A percentile compares a stretch with the other conserved stretches of the same genome.
phyloP scores from a whole-genome alignment of 345 rosid species.

The Melastoma malabathricum region DNA sequence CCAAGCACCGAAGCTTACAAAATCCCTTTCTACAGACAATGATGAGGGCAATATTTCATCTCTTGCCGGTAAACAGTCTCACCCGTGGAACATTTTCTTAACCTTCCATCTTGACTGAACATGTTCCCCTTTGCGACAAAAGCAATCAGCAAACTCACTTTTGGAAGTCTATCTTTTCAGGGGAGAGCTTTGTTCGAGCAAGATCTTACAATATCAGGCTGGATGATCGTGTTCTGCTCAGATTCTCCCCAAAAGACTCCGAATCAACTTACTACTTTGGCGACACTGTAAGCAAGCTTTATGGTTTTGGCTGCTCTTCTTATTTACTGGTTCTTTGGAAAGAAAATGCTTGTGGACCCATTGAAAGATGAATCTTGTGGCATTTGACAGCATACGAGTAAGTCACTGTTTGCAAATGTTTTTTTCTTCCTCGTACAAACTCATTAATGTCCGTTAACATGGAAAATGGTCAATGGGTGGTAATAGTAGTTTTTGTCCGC shows the following conservation, averaged over 20 bases:
- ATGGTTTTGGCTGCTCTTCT: neutral
- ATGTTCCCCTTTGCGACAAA: slow-evolving; percentile 8
- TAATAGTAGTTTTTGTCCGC: too few relatives aligned
- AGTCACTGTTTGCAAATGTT: too few relatives aligned
- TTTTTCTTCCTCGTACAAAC: slow-evolving; percentile 1
- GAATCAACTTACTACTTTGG: slow-evolving; percentile 90
- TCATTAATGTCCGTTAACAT: neutral
- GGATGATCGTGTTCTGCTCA: slow-evolving; percentile 81
- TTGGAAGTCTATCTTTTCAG: slow-evolving; percentile 49
- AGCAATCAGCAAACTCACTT: slow-evolving; percentile 25
- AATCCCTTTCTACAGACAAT: slow-evolving; percentile 26
- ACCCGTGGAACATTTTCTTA: neutral
- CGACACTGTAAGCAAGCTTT: slow-evolving; percentile 48
- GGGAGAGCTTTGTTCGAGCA: slow-evolving; percentile 88
- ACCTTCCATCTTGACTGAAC: neutral
- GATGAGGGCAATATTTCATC: slow-evolving; percentile 29
- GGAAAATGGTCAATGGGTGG: too few relatives aligned
- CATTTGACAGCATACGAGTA: too few relatives aligned
- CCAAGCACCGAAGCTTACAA: slow-evolving; percentile 30
- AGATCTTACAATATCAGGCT: slow-evolving; percentile 94
- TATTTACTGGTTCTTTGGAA: neutral
- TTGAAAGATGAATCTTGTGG: too few relatives aligned
- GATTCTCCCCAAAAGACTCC: slow-evolving; percentile 85
- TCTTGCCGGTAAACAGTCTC: slow-evolving; percentile 41
- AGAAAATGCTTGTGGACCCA: too few relatives aligned